Evolutionary conservation across 2,329 filamentous ascomycete species (phyloP).

Genomic region (Aspergillus aculeatinus): DNA sequence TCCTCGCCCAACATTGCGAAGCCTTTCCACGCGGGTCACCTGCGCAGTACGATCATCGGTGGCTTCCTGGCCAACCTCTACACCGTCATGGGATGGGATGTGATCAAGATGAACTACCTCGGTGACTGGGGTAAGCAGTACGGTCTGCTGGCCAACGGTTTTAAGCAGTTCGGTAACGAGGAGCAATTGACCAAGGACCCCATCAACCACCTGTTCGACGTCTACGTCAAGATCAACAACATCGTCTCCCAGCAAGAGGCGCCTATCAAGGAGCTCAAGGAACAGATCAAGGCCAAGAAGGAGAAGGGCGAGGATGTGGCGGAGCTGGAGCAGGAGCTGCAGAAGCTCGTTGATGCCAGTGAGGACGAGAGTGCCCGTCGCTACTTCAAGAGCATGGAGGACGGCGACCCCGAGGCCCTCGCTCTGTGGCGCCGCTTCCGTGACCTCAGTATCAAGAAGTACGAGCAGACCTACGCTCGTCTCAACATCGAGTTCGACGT

Average conservation of each 20-base stretch:
- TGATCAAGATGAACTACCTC: slow-evolving; percentile 65
- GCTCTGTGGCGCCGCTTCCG: slow-evolving; percentile 64
- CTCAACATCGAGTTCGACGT: slow-evolving; percentile 66
- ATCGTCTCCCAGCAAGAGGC: slow-evolving; percentile 58
- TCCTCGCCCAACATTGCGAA: slow-evolving; percentile 68
- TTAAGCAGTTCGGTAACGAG: slow-evolving; percentile 61
- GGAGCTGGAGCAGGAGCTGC: slow-evolving; percentile 50
- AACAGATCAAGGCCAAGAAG: slow-evolving; percentile 49
- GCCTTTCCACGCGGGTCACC: slow-evolving; percentile 64
- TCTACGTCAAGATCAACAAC: slow-evolving; percentile 64
- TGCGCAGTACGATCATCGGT: slow-evolving; percentile 67
- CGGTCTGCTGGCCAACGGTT: slow-evolving; percentile 62
- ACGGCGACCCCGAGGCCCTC: slow-evolving; percentile 59
- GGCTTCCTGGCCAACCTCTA: slow-evolving; percentile 64
- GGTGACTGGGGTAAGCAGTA: slow-evolving; percentile 71
- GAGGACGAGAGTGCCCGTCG: slow-evolving; percentile 61
- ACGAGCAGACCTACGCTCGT: slow-evolving; percentile 63
- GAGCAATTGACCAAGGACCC: slow-evolving; percentile 60
- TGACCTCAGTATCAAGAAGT: slow-evolving; percentile 63
- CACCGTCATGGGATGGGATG: slow-evolving; percentile 61
- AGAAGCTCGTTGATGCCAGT: slow-evolving; percentile 51
- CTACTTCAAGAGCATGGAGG: slow-evolving; percentile 69
- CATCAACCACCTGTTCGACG: slow-evolving; percentile 65
- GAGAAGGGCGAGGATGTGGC: slow-evolving; percentile 51
- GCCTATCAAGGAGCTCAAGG: slow-evolving; percentile 55